Evolutionary conservation across 2,329 filamentous ascomycete genomes (phyloP).

Genomic region (Penicillium sp.): DNA sequence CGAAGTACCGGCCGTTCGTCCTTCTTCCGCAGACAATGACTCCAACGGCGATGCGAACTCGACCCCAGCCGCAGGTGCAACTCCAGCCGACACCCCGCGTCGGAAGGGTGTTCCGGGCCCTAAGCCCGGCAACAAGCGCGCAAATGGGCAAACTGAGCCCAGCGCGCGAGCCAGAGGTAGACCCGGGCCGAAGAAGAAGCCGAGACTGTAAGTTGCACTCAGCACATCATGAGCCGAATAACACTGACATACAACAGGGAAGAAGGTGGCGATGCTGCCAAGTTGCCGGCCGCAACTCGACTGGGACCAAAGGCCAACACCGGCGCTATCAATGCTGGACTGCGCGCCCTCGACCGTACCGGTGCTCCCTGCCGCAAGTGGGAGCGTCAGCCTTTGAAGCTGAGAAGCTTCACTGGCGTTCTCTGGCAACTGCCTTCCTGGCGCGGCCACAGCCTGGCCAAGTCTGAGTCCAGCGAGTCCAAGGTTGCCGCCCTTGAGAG

Average conservation of each 20-base stretch:
- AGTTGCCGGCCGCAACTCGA: slow-evolving; percentile 60
- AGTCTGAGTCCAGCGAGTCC: slow-evolving; percentile 48
- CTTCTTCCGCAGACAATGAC: slow-evolving; percentile 42
- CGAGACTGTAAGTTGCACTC: slow-evolving; percentile 72
- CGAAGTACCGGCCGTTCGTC: slow-evolving; percentile 33
- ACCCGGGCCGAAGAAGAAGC: slow-evolving; percentile 95
- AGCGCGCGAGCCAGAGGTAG: slow-evolving; percentile 68
- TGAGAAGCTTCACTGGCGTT: slow-evolving; percentile 92
- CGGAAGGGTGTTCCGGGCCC: slow-evolving; percentile 74
- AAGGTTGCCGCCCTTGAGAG: slow-evolving; percentile 55
- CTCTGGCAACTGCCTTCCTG: slow-evolving; percentile 79
- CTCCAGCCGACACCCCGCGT: slow-evolving; percentile 55
- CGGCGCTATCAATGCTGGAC: slow-evolving; percentile 93
- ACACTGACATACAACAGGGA: slow-evolving; percentile 39
- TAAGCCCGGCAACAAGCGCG: slow-evolving; percentile 63
- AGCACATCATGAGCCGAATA: not conserved
- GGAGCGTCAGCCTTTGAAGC: slow-evolving; percentile 74
- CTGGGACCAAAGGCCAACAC: slow-evolving; percentile 95
- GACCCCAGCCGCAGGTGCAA: slow-evolving; percentile 41
- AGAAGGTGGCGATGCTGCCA: slow-evolving; percentile 49
- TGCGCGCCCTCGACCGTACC: slow-evolving; percentile 87
- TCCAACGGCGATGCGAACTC: slow-evolving; percentile 42
- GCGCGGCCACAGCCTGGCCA: slow-evolving; percentile 56
- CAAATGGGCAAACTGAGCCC: slow-evolving; percentile 40
- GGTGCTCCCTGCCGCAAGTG: slow-evolving; percentile 92